Conservation (phyloP, 2,329 filamentous ascomycete species). For the Coniochaeta prunicola region DNA sequence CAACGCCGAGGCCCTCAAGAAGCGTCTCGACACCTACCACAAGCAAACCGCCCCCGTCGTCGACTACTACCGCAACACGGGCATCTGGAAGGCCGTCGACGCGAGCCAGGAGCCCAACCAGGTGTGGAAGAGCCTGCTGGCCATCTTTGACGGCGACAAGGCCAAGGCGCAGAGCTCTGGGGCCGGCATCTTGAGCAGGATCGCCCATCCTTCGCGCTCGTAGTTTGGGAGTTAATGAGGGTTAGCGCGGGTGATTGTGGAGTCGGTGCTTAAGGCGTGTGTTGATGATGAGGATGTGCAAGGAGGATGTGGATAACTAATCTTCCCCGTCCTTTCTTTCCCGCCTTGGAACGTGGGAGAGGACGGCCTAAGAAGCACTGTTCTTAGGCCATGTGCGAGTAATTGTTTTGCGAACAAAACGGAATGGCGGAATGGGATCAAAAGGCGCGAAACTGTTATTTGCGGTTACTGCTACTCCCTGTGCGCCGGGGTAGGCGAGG, state of each 20-base stretch:
- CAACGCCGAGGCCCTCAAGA: constrained; percentile 92
- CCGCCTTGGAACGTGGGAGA: background rate
- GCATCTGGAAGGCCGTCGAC: constrained; percentile 94
- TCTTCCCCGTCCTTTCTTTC: background rate
- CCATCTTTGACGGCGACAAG: constrained; percentile 67
- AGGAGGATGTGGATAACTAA: background rate
- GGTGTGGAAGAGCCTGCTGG: constrained; percentile 89
- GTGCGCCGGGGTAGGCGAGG: background rate
- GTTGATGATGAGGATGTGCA: background rate
- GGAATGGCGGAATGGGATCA: background rate
- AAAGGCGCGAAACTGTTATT: background rate
- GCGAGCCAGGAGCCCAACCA: constrained; percentile 92
- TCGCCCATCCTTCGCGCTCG: constrained; percentile 14
- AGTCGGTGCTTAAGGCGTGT: background rate
- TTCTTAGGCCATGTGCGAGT: background rate
- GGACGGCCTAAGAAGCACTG: background rate
- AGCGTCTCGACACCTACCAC: constrained; percentile 90
- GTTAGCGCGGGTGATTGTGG: background rate
- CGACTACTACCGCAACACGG: constrained; percentile 92
- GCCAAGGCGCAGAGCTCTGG: constrained; percentile 31
- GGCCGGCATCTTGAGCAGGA: constrained; percentile 34
- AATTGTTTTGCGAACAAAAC: background rate
- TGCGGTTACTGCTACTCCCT: background rate
- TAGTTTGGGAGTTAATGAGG: no score
- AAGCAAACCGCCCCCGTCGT: constrained; percentile 89